Evolutionary conservation across 2,329 filamentous ascomycete genomes (phyloP).

Genomic region (Pseudofabraea citricarpa): DNA sequence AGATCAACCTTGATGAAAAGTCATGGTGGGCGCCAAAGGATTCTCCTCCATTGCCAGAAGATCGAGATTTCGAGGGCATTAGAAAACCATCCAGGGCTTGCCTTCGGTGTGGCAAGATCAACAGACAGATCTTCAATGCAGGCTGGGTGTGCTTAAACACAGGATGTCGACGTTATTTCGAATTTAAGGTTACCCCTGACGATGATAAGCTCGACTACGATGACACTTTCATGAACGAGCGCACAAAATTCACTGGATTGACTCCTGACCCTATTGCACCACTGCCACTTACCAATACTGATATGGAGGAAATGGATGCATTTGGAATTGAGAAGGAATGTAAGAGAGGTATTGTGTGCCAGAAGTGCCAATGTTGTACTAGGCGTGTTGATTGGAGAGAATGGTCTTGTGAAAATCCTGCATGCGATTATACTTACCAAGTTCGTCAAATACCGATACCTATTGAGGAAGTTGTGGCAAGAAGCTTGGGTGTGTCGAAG

Average conservation of each 20-base stretch:
- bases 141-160: constrained; percentile 56
- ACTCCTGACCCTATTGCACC: constrained; percentile 33
- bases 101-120: constrained; percentile 31
- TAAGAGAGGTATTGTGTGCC: constrained; percentile 63
- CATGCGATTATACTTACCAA: constrained; percentile 42
- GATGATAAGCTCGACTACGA: constrained; percentile 42
- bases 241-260: constrained; percentile 36
- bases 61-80: constrained; percentile 15
- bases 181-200: constrained; percentile 26
- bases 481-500: background rate
- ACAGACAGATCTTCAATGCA: constrained; percentile 34
- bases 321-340: constrained; percentile 44
- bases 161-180: constrained; percentile 47
- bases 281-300: constrained; percentile 31
- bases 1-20: constrained; percentile 42
- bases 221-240: constrained; percentile 50
- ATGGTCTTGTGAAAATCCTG: constrained; percentile 53
- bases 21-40: constrained; percentile 55
- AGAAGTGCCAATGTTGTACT: constrained; percentile 55
- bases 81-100: constrained; percentile 31
- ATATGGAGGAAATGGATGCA: constrained; percentile 25
- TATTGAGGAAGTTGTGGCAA: constrained; percentile 10
- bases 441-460: constrained; percentile 6
- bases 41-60: constrained; percentile 25
- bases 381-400: constrained; percentile 54